Percentiles rank a stretch among this genome's conserved stretches.
Evolutionary conservation across 1,139 yeast genomes (phyloP).

Genomic region (Magnusiomyces clavatus): DNA sequence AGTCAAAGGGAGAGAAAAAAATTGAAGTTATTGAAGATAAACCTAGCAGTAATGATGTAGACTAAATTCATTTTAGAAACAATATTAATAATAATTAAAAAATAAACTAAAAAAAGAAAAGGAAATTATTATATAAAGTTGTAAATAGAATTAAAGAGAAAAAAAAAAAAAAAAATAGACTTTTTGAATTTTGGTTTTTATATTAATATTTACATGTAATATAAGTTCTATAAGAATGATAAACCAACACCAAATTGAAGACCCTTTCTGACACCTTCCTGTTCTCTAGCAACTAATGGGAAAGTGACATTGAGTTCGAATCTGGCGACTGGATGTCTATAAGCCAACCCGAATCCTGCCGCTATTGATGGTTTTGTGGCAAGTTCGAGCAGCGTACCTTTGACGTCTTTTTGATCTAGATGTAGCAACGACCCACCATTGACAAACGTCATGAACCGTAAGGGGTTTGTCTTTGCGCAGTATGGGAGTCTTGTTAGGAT

Average conservation of each 20-base stretch:
- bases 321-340: conserved; percentile 82
- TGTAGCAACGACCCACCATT: conserved; percentile 67
- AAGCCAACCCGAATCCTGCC: conserved; percentile 69
- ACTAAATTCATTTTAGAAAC: no score
- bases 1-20: background rate
- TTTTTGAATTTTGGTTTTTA: no score
- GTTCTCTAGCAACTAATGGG: conserved; percentile 58
- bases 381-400: conserved; percentile 27
- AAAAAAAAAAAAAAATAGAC: no score
- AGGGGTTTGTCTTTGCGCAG: conserved; percentile 43
- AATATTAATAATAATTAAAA: no score
- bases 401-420: conserved; percentile 29
- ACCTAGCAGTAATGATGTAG: no score
- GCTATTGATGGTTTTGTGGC: conserved; percentile 27
- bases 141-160: no score
- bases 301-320: conserved; percentile 82
- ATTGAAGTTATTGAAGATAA: no score
- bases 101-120: no score
- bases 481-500: conserved; percentile 59
- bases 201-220: no score
- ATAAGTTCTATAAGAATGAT: conserved; percentile 51
- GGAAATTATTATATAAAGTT: no score
- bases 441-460: conserved; percentile 60
- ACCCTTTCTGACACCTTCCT: conserved; percentile 74
- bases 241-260: conserved; percentile 90